Evolutionary conservation across 768 basidiomycete genomes (phyloP), one percentile per base, ranked within the genome.

Genomic region (Naematelia aurantialba): DNA sequence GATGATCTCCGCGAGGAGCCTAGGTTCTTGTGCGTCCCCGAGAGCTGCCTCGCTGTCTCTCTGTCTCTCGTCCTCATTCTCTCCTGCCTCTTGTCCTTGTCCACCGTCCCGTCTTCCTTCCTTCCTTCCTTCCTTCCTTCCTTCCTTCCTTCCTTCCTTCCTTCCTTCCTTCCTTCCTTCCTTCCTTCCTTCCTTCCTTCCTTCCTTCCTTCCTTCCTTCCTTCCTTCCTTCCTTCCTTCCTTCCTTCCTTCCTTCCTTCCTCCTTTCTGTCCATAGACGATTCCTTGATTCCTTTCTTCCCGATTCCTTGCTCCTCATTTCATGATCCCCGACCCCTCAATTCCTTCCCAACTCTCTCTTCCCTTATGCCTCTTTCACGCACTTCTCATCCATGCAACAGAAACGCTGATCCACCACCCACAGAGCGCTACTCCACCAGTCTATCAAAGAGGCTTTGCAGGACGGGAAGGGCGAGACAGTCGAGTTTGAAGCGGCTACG

Each of bases 1-100:
- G 45, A 60, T 5, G 76, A 77, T 66, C 69, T 77, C 52, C 45
- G 60, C 45, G 72, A 75, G 56, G 68, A 77, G 42, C 60, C 60
- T 2, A 54, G 44, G 10, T 76, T 75, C 56, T 19, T 61, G 75
- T 76, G 47, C 55, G 75, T 67, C n/a, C n/a, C n/a, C n/a, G n/a
- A n/a, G n/a, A n/a, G n/a, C n/a, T n/a, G n/a, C n/a, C n/a, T n/a
- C n/a, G n/a, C n/a, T 50, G 3, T 14, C 12, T 21, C 17, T 26
- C 19, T 10, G 21, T 25, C 24, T 13, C 42, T 19, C 21, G 13
- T 22, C 27, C 30, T 48, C 46, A 8, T 39, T 17, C 17, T 39
- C 34, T 39, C 17, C 34, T 39, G 34, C 34, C 8, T 8, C 34
- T 39, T 39, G 11, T 53, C 44, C 24, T 11, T 19, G 24, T 21